Conservation (phyloP, 805 yeast genomes). For the Cyberlindnera samutprakarnensis region DNA sequence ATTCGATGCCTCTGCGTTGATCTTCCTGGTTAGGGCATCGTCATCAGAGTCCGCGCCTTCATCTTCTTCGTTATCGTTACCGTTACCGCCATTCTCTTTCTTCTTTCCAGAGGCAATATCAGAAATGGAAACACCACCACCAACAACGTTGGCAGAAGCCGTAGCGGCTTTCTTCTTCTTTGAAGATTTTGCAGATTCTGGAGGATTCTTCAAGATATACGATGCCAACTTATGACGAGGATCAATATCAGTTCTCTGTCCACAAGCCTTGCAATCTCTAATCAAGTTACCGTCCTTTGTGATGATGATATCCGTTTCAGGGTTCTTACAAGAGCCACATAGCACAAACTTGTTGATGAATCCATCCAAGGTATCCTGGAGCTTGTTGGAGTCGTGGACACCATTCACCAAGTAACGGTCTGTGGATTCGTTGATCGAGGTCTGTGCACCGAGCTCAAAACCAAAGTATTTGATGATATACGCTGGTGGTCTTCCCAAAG, state of each 20-base stretch:
- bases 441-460: conserved; percentile 94
- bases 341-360: conserved; percentile 89
- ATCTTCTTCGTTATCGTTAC: conserved; percentile 28
- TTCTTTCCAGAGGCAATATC: conserved; percentile 59
- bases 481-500: conserved; percentile 86
- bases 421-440: conserved; percentile 66
- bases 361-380: conserved; percentile 92
- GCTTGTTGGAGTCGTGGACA: conserved; percentile 80
- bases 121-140: conserved; percentile 76
- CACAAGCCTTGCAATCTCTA: conserved; percentile 98
- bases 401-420: conserved; percentile 94
- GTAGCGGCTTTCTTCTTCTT: conserved; percentile 71
- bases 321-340: conserved; percentile 93
- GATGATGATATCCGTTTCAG: conserved; percentile 88
- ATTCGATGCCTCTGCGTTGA: conserved; percentile 77
- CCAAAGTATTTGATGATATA: conserved; percentile 94
- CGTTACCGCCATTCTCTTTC: conserved; percentile 21
- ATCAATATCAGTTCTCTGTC: conserved; percentile 78
- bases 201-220: conserved; percentile 86
- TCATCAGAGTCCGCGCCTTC: conserved; percentile 53
- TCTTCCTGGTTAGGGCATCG: conserved; percentile 68
- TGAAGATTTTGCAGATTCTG: conserved; percentile 41
- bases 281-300: conserved; percentile 67
- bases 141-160: conserved; percentile 82
- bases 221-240: conserved; percentile 82